Evolutionary conservation across 2,329 filamentous ascomycete genomes (phyloP), one percentile per base, ranked within the genome.

Genomic region (Ophiostoma triangulosporum): DNA sequence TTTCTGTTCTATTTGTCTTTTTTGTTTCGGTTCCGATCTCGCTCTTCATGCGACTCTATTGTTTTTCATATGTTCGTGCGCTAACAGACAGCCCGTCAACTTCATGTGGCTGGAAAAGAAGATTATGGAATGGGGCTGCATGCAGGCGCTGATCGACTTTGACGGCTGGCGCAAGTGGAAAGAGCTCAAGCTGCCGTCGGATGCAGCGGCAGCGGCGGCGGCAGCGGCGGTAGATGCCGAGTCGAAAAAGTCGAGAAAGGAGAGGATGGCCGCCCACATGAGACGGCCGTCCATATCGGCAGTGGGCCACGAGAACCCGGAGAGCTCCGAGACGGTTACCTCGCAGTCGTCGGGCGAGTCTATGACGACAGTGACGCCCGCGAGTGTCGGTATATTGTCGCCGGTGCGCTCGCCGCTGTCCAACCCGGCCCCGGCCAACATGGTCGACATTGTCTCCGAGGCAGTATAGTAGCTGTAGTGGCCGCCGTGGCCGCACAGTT

Each of bases 81-180:
- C 29, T 31, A 31, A 31, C 29, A 6, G 14, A 40, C 64, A 95
- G 88, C 93, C 93, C 20, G 91, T 98, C 60, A 95, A 95, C 66
- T 96, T 96, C 64, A 86, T 94, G 56, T 98, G 91, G 90, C 79
- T 98, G 26, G 88, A 96, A 67, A 82, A 91, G 55, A 98, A 98
- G 68, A 90, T 97, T 61, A 96, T 94, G 70, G 93, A 98, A 74
- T 98, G 93, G 93, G 93, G 93, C 54, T 97, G 93, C 72, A 98
- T 98, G 93, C 93, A 97, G 72, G 93, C 93, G 9, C 77, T 98
- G 24, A 97, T 98, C 63, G 93, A 98, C 71, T 97, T 93, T 65
- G 91, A 97, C 66, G 93, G 93, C 57, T 98, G 93, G 93, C 81
- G 90, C 53, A 88, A 88, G 68, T 98, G 93, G 93, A 95, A 95